These are phyloP conservation scores for Lachnellula willkommii DNA, from an alignment of 2,329 filamentous ascomycete species.

Conservation along the genomic window DNA sequence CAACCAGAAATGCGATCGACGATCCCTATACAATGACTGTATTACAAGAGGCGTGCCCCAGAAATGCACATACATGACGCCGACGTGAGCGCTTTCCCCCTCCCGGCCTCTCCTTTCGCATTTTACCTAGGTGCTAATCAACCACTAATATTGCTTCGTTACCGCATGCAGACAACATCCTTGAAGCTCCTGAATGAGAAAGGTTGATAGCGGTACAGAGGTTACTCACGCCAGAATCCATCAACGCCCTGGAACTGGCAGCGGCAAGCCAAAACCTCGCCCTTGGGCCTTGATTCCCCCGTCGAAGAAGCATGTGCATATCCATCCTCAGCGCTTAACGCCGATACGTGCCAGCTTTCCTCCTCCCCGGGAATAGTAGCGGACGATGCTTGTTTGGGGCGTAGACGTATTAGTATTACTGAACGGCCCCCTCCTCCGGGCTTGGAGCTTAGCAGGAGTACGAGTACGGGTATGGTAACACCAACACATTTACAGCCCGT, in stretches of 20 bases:
- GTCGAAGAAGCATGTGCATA: too few relatives aligned
- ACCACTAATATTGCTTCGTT: neutral
- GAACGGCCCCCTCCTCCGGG: neutral
- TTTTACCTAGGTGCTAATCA: slow-evolving; percentile 3
- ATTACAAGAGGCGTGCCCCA: slow-evolving; percentile 12
- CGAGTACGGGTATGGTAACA: neutral
- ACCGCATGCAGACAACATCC: slow-evolving; percentile 2
- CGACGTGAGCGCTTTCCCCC: slow-evolving; percentile 9
- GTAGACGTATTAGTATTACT: too few relatives aligned
- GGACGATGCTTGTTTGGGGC: too few relatives aligned
- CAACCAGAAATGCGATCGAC: slow-evolving; percentile 23
- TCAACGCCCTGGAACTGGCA: slow-evolving; percentile 5
- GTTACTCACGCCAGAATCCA: slow-evolving; percentile 17
- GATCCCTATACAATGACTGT: slow-evolving; percentile 20
- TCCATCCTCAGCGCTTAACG: neutral
- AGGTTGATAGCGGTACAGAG: slow-evolving; percentile 14
- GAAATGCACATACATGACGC: slow-evolving; percentile 16
- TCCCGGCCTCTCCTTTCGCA: neutral
- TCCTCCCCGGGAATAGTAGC: too few relatives aligned
- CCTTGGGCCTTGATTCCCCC: too few relatives aligned
- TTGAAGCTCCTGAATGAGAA: slow-evolving; percentile 7
- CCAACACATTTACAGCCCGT: neutral
- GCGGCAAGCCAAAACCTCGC: neutral
- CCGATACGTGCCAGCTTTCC: neutral
- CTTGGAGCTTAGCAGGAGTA: neutral